Evolutionary conservation across 73 alveolate genomes (phyloP).

Genomic region (Durusdinium trenchii): DNA sequence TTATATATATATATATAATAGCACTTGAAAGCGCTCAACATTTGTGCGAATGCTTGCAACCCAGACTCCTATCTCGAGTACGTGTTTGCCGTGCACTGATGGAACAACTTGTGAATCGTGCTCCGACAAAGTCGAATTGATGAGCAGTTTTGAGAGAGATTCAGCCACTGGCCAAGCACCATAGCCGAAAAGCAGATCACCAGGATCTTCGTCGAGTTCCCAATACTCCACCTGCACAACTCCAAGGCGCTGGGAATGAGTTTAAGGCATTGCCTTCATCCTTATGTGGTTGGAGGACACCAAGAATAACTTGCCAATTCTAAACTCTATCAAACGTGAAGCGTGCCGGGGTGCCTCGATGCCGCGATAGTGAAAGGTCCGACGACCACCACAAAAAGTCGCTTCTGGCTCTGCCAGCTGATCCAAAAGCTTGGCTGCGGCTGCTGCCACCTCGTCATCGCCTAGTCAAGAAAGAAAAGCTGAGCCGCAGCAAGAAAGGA

Average conservation of each 20-base stretch:
- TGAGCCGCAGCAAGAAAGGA: too few species aligned
- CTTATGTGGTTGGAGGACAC: too few species aligned
- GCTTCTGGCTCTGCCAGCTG: slow-evolving; percentile 20
- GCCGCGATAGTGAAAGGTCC: neutral
- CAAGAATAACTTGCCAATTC: neutral
- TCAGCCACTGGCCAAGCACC: slow-evolving; percentile 60
- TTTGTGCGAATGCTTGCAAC: too few species aligned
- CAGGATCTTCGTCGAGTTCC: slow-evolving; percentile 58
- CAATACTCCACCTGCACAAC: slow-evolving; percentile 35
- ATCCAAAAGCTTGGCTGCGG: slow-evolving; percentile 7
- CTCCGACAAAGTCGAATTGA: neutral
- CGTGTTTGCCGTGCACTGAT: neutral
- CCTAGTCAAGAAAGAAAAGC: too few species aligned
- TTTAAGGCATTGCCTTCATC: neutral
- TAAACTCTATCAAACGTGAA: neutral
- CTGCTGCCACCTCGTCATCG: slow-evolving; percentile 46
- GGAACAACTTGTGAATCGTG: neutral
- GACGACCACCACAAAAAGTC: slow-evolving; percentile 31
- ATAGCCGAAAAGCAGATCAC: slow-evolving; percentile 66
- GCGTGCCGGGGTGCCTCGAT: slow-evolving; percentile 20
- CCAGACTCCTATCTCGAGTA: slow-evolving; percentile 20
- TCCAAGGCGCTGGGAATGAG: neutral
- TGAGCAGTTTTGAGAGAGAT: neutral
- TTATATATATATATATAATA: too few species aligned
- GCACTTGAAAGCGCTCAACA: too few species aligned